Evolutionary conservation across 1,284 basidiomycete genomes (phyloP), one percentile per base, ranked within the genome.

Genomic region (Peniophora sp.): DNA sequence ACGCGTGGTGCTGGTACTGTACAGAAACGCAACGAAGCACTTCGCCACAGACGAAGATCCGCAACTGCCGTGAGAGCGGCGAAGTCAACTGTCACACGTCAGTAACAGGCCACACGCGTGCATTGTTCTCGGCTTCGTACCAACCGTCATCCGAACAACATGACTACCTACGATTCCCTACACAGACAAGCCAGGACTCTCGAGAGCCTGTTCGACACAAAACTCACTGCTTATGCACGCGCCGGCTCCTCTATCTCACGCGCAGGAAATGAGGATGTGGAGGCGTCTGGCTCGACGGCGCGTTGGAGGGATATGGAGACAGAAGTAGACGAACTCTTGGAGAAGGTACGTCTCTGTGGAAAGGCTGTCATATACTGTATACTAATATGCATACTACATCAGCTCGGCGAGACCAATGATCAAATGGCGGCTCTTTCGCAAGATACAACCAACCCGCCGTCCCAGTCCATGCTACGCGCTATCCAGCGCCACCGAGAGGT

Each of bases 401-500:
- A 95, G 92, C 75, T 95, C 56, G 81, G 83, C 65, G 89, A 93
- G 67, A 85, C 84, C 2, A 87, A 93, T 57, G 87, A 91, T 57
- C 79, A 85, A 56, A 72, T 95, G 50, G 76, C 78, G 47, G 69
- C 70, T 10, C 69, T 92, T 36, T 77, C 90, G 41, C 81, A 81
- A 56, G 81, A 85, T 54, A 81, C 89, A 2, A 69, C 75, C n/a
- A 81, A 86, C 45, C 79, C 86, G 0, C 82, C 93, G 17, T 89
- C 89, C 0, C 79, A 86, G 51, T 87, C 89, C 1, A 92, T 96
- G 81, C 74, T 89, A 50, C 86, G 96, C 56, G 84, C 92, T 14
- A 85, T 96, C 27, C 89, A 96, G 63, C 74, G 94, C 43, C 96
- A 99, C 65, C 73, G 87, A 45, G 95, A 98, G 58, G 83, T 97